A percentile compares a stretch with the other conserved stretches of the same genome.
Evolutionary conservation across 2,329 filamentous ascomycete species (phyloP).

Genomic region (Pestalotiopsis sp.): DNA sequence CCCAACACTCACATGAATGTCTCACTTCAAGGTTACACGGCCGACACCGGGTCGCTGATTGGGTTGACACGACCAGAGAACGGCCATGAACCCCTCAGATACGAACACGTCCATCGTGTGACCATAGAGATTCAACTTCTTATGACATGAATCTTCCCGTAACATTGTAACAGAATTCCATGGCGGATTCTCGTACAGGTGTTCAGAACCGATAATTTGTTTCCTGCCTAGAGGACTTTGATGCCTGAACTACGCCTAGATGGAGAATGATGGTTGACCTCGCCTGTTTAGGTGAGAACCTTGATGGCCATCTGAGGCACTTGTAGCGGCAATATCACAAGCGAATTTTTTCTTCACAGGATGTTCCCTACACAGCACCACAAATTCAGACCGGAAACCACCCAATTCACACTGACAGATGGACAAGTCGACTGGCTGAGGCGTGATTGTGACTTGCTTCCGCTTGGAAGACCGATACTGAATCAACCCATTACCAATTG

Average conservation of each 20-base stretch:
- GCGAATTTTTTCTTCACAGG: not conserved
- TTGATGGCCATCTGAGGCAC: constrained; percentile 8
- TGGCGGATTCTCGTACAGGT: not conserved
- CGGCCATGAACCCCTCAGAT: not conserved
- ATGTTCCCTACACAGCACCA: not conserved
- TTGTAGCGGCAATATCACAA: not conserved
- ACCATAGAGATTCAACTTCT: not conserved
- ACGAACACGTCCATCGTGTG: not conserved
- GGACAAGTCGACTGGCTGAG: not conserved
- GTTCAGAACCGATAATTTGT: not conserved
- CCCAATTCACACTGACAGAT: not conserved
- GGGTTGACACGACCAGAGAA: too few species aligned
- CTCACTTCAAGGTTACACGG: too few species aligned
- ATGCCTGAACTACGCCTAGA: not conserved
- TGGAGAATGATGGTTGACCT: not conserved
- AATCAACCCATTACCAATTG: not conserved
- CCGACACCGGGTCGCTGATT: too few species aligned
- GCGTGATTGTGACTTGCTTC: not conserved
- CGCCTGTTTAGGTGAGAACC: not conserved
- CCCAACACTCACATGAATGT: too few species aligned
- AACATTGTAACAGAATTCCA: not conserved
- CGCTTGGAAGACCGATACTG: not conserved
- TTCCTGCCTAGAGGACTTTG: not conserved
- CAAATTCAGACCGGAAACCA: not conserved
- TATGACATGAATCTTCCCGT: not conserved